These are phyloP conservation scores for Podospora conica DNA, from an alignment of 495 filamentous ascomycete genomes.

Conservation along the genomic window DNA sequence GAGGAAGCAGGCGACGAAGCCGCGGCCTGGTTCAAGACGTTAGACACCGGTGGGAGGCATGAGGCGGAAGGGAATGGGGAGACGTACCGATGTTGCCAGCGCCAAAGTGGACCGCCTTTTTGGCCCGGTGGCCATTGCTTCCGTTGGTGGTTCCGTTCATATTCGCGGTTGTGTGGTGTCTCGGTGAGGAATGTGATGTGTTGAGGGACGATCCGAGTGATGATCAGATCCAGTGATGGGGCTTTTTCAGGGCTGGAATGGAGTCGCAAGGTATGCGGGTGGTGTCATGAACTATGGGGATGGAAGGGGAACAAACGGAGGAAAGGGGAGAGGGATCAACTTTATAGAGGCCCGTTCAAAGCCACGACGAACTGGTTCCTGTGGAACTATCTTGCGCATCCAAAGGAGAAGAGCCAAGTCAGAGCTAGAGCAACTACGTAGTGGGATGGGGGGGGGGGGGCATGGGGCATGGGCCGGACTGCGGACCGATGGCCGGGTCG, in stretches of 20 bases:
- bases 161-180: conserved; percentile 3
- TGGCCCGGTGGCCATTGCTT: conserved; percentile 23
- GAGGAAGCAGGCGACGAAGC: conserved; percentile 61
- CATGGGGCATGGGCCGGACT: no score
- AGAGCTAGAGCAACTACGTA: neutral
- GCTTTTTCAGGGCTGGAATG: neutral
- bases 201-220: neutral
- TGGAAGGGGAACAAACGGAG: conserved; percentile 14
- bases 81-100: conserved; percentile 75
- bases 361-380: conserved; percentile 3
- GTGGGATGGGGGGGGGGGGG: neutral
- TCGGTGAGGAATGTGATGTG: neutral
- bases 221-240: neutral
- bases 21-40: conserved; percentile 35
- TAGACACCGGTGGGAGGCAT: neutral
- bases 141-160: conserved; percentile 8
- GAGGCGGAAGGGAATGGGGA: neutral
- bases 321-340: conserved; percentile 10
- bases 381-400: neutral
- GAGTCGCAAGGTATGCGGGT: neutral
- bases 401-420: neutral
- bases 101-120: conserved; percentile 89
- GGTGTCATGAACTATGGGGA: conserved; percentile 12
- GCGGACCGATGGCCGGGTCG: neutral
- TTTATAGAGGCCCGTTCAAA: conserved; percentile 14